Conservation (phyloP, 495 filamentous ascomycete genomes). For the Lichenothelia convexa region DNA sequence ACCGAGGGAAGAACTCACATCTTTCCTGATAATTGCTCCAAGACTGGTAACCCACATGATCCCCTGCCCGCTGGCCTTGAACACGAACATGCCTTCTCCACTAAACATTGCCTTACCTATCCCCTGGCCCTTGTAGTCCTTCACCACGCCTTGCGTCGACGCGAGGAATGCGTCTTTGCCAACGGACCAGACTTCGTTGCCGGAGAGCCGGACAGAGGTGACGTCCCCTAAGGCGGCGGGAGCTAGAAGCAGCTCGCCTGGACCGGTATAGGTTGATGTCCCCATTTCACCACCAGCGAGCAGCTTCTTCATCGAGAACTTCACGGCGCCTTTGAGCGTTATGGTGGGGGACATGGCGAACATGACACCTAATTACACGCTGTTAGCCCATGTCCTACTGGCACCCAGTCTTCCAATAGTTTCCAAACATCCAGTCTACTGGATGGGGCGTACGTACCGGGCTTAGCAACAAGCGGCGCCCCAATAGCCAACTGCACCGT, state of each 20-base stretch:
- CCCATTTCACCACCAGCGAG: constrained; percentile 65
- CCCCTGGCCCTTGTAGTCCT: constrained; percentile 72
- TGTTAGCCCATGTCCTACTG: neutral
- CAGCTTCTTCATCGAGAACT: constrained; percentile 72
- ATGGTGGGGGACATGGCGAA: constrained; percentile 86
- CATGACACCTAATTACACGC: constrained; percentile 45
- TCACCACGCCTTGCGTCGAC: constrained; percentile 53
- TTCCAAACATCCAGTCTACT: neutral
- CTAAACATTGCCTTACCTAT: constrained; percentile 86
- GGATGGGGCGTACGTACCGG: constrained; percentile 36
- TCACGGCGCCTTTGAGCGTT: constrained; percentile 59
- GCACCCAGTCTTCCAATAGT: neutral
- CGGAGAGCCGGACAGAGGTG: constrained; percentile 53
- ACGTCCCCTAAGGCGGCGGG: constrained; percentile 73
- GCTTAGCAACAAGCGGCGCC: constrained; percentile 64
- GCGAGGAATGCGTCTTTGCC: constrained; percentile 67
- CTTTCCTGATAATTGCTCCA: constrained; percentile 88
- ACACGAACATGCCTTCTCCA: constrained; percentile 83
- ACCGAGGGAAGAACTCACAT: constrained; percentile 40
- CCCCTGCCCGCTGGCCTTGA: constrained; percentile 63
- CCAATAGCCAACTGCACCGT: constrained; percentile 83
- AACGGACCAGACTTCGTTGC: constrained; percentile 58
- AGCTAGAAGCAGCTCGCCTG: constrained; percentile 73
- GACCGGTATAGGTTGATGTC: constrained; percentile 69
- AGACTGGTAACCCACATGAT: constrained; percentile 81